These are phyloP conservation scores for Podospora pseudoanserina DNA, from an alignment of 495 filamentous ascomycete species.

Conservation along the genomic window DNA sequence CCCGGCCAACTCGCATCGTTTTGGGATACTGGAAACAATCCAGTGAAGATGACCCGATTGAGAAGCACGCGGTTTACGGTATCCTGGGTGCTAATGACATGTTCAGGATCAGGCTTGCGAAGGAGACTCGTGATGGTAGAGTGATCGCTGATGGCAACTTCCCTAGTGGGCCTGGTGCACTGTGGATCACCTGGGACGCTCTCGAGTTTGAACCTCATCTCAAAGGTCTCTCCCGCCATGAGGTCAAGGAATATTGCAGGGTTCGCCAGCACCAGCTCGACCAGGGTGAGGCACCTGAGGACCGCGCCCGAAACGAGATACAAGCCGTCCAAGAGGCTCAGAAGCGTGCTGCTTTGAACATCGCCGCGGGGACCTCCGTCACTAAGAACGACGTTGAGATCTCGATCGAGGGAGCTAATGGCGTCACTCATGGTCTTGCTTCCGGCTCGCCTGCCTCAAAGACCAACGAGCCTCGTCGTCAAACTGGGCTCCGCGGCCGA, in stretches of 20 bases:
- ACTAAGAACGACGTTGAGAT: neutral
- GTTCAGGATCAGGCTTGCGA: conserved; percentile 51
- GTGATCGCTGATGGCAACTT: conserved; percentile 45
- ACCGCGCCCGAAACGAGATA: conserved; percentile 46
- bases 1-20: conserved; percentile 45
- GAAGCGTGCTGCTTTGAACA: conserved; percentile 34
- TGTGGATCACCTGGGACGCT: conserved; percentile 56
- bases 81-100: conserved; percentile 51
- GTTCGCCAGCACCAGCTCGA: conserved; percentile 49
- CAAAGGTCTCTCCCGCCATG: conserved; percentile 37
- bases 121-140: conserved; percentile 48
- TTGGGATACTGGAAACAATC: conserved; percentile 51
- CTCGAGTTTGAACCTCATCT: conserved; percentile 48
- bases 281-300: conserved; percentile 40
- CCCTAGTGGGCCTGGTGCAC: conserved; percentile 47
- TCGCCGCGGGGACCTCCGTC: conserved; percentile 11
- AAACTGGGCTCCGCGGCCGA: conserved; percentile 25
- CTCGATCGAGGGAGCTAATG: neutral
- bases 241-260: conserved; percentile 54
- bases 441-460: neutral
- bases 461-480: conserved; percentile 12
- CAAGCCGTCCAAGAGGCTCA: conserved; percentile 48
- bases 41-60: conserved; percentile 28
- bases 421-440: conserved; percentile 15
- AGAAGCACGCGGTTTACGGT: conserved; percentile 52